A percentile compares a stretch with the other conserved stretches of the same genome.
phyloP scores from a whole-genome alignment of 2,329 filamentous ascomycete genomes.

The Lasiodiplodia sp. region DNA sequence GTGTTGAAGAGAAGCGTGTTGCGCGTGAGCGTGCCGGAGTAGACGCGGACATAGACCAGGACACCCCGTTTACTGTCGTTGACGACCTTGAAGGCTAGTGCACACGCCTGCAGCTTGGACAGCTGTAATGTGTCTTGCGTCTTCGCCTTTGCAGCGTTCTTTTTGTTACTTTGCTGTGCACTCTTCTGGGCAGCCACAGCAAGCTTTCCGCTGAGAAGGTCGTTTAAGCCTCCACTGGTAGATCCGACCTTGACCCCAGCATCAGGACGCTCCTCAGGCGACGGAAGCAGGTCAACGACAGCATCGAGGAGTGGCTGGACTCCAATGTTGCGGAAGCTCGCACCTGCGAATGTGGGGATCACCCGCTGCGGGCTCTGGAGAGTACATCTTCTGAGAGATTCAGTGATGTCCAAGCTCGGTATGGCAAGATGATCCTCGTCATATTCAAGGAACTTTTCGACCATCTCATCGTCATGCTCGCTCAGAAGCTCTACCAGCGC shows the following conservation, averaged over 20 bases:
- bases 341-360: constrained; percentile 87
- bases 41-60: constrained; percentile 90
- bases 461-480: constrained; percentile 85
- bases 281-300: constrained; percentile 85
- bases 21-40: constrained; percentile 79
- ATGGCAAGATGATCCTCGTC: constrained; percentile 77
- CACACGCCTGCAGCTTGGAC: constrained; percentile 73
- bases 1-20: constrained; percentile 86
- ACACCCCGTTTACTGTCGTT: constrained; percentile 86
- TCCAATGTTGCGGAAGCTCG: constrained; percentile 92
- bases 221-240: constrained; percentile 61
- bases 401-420: constrained; percentile 69
- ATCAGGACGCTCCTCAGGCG: constrained; percentile 79
- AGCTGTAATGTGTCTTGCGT: constrained; percentile 45
- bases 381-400: constrained; percentile 77
- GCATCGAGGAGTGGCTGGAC: constrained; percentile 91
- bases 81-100: constrained; percentile 89
- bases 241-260: constrained; percentile 75
- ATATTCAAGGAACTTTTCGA: constrained; percentile 82
- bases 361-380: constrained; percentile 72
- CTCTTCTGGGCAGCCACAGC: constrained; percentile 29
- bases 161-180: constrained; percentile 30
- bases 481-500: constrained; percentile 84
- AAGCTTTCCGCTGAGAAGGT: constrained; percentile 49
- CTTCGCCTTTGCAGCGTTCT: constrained; percentile 8